Base-by-base conservation (phyloP, 495 filamentous ascomycete species). In the Penicillium salamii region DNA sequence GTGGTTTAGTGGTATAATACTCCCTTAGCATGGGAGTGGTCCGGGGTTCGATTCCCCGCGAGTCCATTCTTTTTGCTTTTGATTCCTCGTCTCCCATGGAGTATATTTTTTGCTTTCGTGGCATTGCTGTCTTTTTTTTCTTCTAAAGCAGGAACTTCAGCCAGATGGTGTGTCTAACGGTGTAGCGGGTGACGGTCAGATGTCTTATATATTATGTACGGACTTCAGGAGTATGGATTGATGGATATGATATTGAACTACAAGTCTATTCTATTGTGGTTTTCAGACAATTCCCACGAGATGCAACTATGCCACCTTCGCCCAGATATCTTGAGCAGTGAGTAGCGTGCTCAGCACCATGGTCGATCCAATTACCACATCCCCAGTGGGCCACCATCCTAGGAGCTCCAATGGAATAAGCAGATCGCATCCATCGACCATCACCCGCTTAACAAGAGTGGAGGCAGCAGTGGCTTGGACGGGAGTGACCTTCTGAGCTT, bases 281-380 rank as follows among this genome's bases (percentile, higher is more conserved):
- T 34, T 35, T n/a, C n/a, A n/a, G 20, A 36, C 31, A 26, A 32
- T 32, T 32, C 19, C 28, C 7, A 24, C 9, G 1, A 12, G 20
- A 31, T 26, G 5, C 12, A 32, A 13, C n/a, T n/a, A 33, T 55
- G 33, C 58, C 33, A 62, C 50, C 13, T 31, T 47, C 5, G 45
- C 33, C 83, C 83, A 88, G 8, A 85, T 74, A 55, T 82, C 80
- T 56, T 68, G 49, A 7, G 69, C 71, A 18, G 79, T 78, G 58
- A 86, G 52, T 18, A 79, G 42, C 5, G 84, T 85, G 52, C 81
- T 86, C 24, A 74, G 52, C 17, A 83, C 63, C 77, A 80, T 82
- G 14, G 72, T 66, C 28, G 73, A 34, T 4, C 76, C 79, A 12
- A 84, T 70, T 12, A 63, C 66, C 28, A 72, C 65, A 5, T 74